These are phyloP conservation scores for Lablab purpureus DNA, from an alignment of 306 rosid genomes.

Conservation along the genomic window DNA sequence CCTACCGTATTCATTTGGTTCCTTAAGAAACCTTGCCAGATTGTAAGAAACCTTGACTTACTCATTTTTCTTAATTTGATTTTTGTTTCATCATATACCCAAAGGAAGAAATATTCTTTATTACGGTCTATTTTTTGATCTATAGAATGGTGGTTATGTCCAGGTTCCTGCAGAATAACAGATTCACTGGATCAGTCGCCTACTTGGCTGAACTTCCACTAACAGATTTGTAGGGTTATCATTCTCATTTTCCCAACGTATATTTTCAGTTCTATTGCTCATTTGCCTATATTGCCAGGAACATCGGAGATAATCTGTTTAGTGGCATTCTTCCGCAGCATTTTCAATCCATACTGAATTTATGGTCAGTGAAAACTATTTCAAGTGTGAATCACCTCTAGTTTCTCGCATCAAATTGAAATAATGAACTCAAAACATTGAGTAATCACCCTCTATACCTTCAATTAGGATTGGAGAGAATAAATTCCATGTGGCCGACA, in stretches of 20 bases:
- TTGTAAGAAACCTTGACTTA: constrained; percentile 50
- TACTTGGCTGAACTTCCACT: constrained; percentile 81
- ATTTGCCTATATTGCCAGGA: constrained; percentile 55
- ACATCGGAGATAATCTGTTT: constrained; percentile 71
- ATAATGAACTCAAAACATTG: constrained; percentile 15
- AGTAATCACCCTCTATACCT: constrained; percentile 25
- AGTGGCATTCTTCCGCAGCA: constrained; percentile 82
- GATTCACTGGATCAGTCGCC: constrained; percentile 79
- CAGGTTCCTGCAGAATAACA: constrained; percentile 79
- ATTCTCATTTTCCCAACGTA: neutral
- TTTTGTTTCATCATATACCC: constrained; percentile 13
- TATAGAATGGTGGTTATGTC: constrained; percentile 33
- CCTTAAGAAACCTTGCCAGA: constrained; percentile 67
- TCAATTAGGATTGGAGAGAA: constrained; percentile 76
- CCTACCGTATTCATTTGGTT: constrained; percentile 77
- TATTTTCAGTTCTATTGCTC: constrained; percentile 25
- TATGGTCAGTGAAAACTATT: constrained; percentile 60
- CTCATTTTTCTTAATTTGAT: constrained; percentile 18
- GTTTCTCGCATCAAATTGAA: constrained; percentile 40
- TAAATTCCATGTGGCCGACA: constrained; percentile 54
- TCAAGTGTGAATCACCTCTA: constrained; percentile 26
- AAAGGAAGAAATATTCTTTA: neutral
- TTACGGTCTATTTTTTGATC: constrained; percentile 30
- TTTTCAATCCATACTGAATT: constrained; percentile 72
- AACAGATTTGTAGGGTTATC: constrained; percentile 71